Evolutionary conservation across 768 basidiomycete genomes (phyloP).

Genomic region (Suillus americanus): DNA sequence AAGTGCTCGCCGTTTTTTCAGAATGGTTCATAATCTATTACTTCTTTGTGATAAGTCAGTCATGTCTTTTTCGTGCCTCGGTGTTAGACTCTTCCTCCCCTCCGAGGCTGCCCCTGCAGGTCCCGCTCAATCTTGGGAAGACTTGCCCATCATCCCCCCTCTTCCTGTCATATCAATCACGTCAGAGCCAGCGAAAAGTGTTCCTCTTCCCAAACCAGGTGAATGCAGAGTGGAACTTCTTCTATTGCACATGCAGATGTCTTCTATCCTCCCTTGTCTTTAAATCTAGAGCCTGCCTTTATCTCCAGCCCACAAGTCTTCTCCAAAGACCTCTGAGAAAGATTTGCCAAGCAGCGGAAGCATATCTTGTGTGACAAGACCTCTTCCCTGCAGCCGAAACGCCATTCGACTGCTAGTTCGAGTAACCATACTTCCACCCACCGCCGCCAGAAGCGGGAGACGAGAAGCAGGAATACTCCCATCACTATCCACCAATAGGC

Average conservation of each 20-base stretch:
- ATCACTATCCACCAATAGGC: constrained; percentile 40
- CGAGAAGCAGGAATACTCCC: constrained; percentile 53
- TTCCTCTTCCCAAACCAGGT: background rate
- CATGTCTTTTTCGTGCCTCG: background rate
- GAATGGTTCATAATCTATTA: background rate
- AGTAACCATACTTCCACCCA: constrained; percentile 87
- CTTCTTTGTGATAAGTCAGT: background rate
- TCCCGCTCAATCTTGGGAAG: background rate
- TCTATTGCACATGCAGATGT: background rate
- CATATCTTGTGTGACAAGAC: constrained; percentile 83
- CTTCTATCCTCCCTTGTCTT: background rate
- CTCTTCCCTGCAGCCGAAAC: constrained; percentile 74
- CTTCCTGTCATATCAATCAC: background rate
- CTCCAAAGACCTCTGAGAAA: constrained; percentile 73
- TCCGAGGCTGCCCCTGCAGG: background rate
- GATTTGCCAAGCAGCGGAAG: constrained; percentile 61
- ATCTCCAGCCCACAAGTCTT: constrained; percentile 40
- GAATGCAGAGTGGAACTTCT: background rate
- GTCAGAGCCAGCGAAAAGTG: background rate
- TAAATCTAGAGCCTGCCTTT: constrained; percentile 37
- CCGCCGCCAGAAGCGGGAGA: constrained; percentile 81
- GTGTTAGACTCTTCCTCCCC: background rate
- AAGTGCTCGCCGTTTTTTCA: background rate
- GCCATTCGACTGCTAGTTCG: constrained; percentile 78
- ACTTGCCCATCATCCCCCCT: background rate